phyloP scores from a whole-genome alignment of 2,329 filamentous ascomycete genomes.

The Nothophaeocryptopus gaeumannii region DNA sequence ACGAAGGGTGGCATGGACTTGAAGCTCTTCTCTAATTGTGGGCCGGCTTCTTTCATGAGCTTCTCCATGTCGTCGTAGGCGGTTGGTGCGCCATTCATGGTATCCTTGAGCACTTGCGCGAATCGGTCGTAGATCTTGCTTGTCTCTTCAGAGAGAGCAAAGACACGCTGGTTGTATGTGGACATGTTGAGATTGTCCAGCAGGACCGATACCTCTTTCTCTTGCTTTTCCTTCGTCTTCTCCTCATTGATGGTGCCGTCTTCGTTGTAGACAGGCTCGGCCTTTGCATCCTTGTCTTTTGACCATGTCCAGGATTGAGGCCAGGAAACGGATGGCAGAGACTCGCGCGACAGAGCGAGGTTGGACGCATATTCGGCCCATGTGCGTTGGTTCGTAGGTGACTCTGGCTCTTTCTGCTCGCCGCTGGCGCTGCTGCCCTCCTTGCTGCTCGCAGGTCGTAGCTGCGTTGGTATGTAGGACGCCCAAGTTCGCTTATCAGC shows the following conservation, averaged over 20 bases:
- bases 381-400: constrained; percentile 19
- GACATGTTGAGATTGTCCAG: constrained; percentile 82
- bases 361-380: constrained; percentile 34
- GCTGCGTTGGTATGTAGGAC: constrained; percentile 33
- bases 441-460: constrained; percentile 12
- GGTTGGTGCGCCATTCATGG: constrained; percentile 87
- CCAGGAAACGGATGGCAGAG: constrained; percentile 24
- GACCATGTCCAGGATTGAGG: constrained; percentile 20
- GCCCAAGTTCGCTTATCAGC: constrained; percentile 36
- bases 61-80: constrained; percentile 86
- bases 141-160: constrained; percentile 80
- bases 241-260: constrained; percentile 39
- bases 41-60: constrained; percentile 61
- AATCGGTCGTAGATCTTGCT: constrained; percentile 79
- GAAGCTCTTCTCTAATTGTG: constrained; percentile 63
- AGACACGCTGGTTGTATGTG: constrained; percentile 79
- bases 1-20: constrained; percentile 70
- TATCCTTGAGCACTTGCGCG: constrained; percentile 85
- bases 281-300: constrained; percentile 34
- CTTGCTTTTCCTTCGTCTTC: constrained; percentile 51
- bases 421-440: constrained; percentile 1
- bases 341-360: constrained; percentile 24
- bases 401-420: constrained; percentile 3
- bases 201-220: constrained; percentile 71
- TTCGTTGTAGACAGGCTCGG: constrained; percentile 37